Base-by-base conservation (phyloP, 129 eudicot genomes). In the Mikania micrantha region DNA sequence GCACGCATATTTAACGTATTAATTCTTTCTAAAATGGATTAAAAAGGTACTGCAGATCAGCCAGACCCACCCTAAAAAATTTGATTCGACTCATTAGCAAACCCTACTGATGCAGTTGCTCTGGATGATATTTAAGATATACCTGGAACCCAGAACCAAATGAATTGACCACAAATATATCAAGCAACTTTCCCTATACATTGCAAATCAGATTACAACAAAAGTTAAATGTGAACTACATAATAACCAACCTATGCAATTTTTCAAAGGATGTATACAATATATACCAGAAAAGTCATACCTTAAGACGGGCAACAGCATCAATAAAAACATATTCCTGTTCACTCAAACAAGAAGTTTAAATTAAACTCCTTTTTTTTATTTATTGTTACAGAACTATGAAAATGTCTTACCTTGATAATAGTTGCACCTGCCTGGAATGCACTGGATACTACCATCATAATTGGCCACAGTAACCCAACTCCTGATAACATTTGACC, bases 131-230 rank as follows among this genome's bases (percentile, higher is more conserved):
- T 24, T 45, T 20, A 38, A 67, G 31, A 65, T 50, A 48, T 83
- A 92, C 98, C 94, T 91, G 98, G 81, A 84, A 91, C 63, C 84
- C 98, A 45, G 98, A 88, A 60, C 98, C 98, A 64, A 81, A 88
- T 15, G 98, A 91, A 84, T 91, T 91, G 58, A 91, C 98, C n/a
- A 91, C 94, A 82, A 91, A 91, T 74, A 91, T 88, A 69, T 91
- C 96, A 31, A 91, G 96, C 81, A 86, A 66, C 79, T 83, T 91
- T 39, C 89, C 98, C 98, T 91, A 81, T 50, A 66, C 34, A 16
- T 28, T 65, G 34, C 64, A 48, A 28, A 69, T 64, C 54, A 42
- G 16, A 52, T 49, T 15, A 16, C 7, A 57, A 53, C 27, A 66
- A 13, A 40, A 21, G 49, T 54, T 54, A 4, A 13, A 39, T n/a